A percentile compares a stretch with the other conserved stretches of the same genome.
phyloP scores from a whole-genome alignment of 371 early-diverging fungal species.

The Mucor ambiguus region DNA sequence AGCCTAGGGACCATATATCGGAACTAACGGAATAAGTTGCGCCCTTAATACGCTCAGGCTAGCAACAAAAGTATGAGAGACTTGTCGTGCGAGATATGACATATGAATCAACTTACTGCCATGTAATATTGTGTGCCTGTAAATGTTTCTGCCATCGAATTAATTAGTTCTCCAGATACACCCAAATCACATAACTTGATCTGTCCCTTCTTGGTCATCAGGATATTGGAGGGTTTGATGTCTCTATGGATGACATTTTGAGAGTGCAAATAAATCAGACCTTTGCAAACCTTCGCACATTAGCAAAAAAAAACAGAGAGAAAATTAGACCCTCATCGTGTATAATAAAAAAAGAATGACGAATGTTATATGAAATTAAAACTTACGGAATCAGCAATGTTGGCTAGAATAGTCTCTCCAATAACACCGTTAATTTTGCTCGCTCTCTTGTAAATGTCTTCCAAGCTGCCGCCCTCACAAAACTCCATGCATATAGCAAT shows the following conservation, averaged over 20 bases:
- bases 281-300: constrained; percentile 62
- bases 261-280: constrained; percentile 76
- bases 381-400: constrained; percentile 74
- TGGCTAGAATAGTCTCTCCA: constrained; percentile 80
- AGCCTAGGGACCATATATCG: constrained; percentile 94
- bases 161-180: constrained; percentile 87
- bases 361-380: neutral
- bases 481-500: constrained; percentile 96
- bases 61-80: constrained; percentile 22
- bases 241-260: constrained; percentile 90
- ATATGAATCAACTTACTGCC: constrained; percentile 69
- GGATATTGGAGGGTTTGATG: constrained; percentile 91
- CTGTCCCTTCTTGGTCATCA: constrained; percentile 81
- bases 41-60: constrained; percentile 96
- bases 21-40: constrained; percentile 85
- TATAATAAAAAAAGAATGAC: constrained; percentile 3
- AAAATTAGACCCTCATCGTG: neutral
- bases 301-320: neutral
- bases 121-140: constrained; percentile 96
- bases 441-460: constrained; percentile 76
- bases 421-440: constrained; percentile 63
- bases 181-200: constrained; percentile 97
- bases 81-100: neutral
- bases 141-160: constrained; percentile 92
- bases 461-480: constrained; percentile 84